phyloP scores from a whole-genome alignment of 495 filamentous ascomycete species.

The Rhypophila decipiens region DNA sequence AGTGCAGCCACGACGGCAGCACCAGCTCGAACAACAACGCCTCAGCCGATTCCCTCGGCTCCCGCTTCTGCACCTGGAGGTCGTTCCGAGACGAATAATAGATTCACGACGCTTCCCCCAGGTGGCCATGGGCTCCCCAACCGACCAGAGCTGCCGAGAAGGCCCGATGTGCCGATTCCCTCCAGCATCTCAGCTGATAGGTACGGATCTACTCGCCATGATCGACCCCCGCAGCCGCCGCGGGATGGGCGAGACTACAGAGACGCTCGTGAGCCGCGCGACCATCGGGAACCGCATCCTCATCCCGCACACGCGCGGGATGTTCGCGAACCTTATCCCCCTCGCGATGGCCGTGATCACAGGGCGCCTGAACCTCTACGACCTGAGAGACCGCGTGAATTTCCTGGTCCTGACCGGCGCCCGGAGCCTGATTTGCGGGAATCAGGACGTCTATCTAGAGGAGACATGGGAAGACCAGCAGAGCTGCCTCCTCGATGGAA shows the following conservation, averaged over 20 bases:
- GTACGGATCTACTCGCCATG: conserved; percentile 27
- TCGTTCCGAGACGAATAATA: conserved; percentile 25
- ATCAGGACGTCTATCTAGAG: conserved; percentile 21
- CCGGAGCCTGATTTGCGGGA: conserved; percentile 23
- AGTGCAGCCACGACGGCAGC: conserved; percentile 2
- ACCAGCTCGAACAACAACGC: conserved; percentile 11
- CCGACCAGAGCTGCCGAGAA: conserved; percentile 34
- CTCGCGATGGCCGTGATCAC: conserved; percentile 30
- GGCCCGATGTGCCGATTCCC: conserved; percentile 39
- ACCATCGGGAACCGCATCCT: conserved; percentile 16
- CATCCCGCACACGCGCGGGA: conserved; percentile 13
- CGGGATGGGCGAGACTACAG: conserved; percentile 19
- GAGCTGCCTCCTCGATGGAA: conserved; percentile 28
- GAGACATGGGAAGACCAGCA: conserved; percentile 25
- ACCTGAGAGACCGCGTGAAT: conserved; percentile 15
- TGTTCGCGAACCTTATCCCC: conserved; percentile 22
- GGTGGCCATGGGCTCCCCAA: conserved; percentile 27
- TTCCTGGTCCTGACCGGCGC: conserved; percentile 18
- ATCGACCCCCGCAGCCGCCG: conserved; percentile 12
- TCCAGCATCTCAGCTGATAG: conserved; percentile 30
- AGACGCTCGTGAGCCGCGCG: conserved; percentile 16
- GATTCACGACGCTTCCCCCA: conserved; percentile 28
- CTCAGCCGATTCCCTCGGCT: conserved; percentile 12
- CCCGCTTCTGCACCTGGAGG: conserved; percentile 6
- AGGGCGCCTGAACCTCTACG: conserved; percentile 20